Base-by-base conservation (phyloP, 495 filamentous ascomycete species). In the Hypomontagnella submonticulosa region DNA sequence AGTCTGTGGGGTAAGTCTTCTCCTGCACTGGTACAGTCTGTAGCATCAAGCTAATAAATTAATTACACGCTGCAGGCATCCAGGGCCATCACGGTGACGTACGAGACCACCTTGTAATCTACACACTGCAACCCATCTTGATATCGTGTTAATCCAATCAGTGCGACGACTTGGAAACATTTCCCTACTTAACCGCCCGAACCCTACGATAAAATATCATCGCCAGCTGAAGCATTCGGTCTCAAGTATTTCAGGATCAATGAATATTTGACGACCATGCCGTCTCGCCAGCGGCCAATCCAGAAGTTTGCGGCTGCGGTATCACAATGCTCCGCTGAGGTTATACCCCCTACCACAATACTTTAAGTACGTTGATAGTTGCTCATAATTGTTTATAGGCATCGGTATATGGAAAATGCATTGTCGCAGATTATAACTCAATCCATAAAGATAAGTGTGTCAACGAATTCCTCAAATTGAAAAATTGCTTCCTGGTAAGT, bases 371-470 rank as follows among this genome's bases (percentile, higher is more conserved):
- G 13, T 33, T n/a, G 13, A 52, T 16, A n/a, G n/a, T n/a, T n/a
- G 13, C 60, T 56, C 6, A 59, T 43, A 40, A 19, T 36, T 9
- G 46, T 38, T 54, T 56, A 60, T 68, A 98, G 94, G 88, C 90
- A 49, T 83, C 92, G 6, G 83, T 84, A 12, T 99, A 98, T 70
- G 95, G 95, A 50, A 93, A 93, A 82, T 99, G 95, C 74, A 86
- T 99, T 57, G 82, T 95, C 33, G 86, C 86, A 7, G 94, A 99
- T 73, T 98, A 96, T 77, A 93, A 93, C 71, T 87, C 91, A 18
- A 87, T 97, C 4, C 84, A 93, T 65, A 96, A 96, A 67, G 92
- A 97, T 74, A 92, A 94, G 81, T 99, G 95, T 71, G 81, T 83
- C 2, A 87, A 85, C 48, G 92, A 97, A 71, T 98, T 99, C 61